Evolutionary conservation across 495 filamentous ascomycete genomes (phyloP), one percentile per base, ranked within the genome.

Genomic region (Penicillium cinerascens): DNA sequence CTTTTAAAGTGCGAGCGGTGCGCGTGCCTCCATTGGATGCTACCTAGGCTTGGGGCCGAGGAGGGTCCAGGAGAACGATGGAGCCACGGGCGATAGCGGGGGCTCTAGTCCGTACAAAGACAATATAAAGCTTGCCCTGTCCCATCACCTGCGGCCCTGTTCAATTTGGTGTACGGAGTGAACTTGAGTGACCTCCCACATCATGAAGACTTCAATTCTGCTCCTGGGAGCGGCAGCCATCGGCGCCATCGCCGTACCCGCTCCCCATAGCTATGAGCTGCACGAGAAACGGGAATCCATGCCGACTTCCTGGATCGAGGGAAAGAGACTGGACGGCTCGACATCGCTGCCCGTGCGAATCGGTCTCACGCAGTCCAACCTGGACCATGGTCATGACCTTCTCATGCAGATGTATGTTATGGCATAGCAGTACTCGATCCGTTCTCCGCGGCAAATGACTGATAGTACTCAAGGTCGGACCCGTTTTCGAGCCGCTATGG

Each of bases 311-410:
- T 78, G 72, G 74, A 43, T 45, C 21, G 57, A 70, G 47, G 59
- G 51, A 10, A 58, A 61, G 36, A 63, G 59, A 42, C 45, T 76
- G 20, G 49, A 70, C 16, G 55, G 51, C 6, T 54, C 59, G 13
- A 57, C 71, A 3, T 58, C 72, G 7, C 65, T 84, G 16, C 78
- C 80, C 1, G 74, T 84, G 21, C 72, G 79, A 40, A 82, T 84
- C 42, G 81, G 78, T 6, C 59, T 84, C 55, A 68, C 68, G 4
- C 80, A 84, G 60, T 68, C 68, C 23, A 83, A 83, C 42, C 45
- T 82, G 20, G 73, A 82, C 42, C 60, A 64, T 22, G 79, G 72
- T 0, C 76, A 82, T 52, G 77, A 78, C 13, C 74, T 78, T 27
- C 66, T 83, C 5, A 81, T 82, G 77, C 67, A 77, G 42, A 65